Conservation (phyloP, 1,139 yeast genomes). For the Sugiyamaella pinicola region DNA sequence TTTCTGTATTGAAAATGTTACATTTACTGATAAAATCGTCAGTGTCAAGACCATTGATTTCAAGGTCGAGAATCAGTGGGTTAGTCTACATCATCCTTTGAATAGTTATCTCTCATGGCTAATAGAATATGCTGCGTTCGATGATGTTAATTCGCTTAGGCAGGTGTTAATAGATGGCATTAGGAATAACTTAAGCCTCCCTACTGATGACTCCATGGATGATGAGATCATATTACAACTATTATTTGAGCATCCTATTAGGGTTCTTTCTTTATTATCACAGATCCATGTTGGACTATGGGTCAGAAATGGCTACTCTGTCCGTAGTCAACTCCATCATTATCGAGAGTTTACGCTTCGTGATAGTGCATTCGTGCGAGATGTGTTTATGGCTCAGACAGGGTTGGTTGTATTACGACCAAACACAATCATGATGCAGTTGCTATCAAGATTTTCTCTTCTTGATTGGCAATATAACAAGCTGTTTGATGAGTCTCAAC, state of each 20-base stretch:
- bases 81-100: constrained; percentile 78
- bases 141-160: constrained; percentile 40
- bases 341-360: constrained; percentile 81
- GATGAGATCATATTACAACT: constrained; percentile 34
- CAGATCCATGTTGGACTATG: constrained; percentile 83
- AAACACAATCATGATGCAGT: constrained; percentile 56
- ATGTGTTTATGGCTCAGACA: constrained; percentile 70
- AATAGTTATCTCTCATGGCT: constrained; percentile 75
- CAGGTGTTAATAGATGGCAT: constrained; percentile 28
- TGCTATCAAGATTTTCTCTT: constrained; percentile 51
- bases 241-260: constrained; percentile 71
- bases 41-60: constrained; percentile 37
- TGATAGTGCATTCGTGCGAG: constrained; percentile 80
- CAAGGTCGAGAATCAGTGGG: constrained; percentile 50
- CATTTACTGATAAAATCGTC: constrained; percentile 28
- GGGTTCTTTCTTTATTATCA: constrained; percentile 70
- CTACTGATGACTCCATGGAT: constrained; percentile 20
- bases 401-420: constrained; percentile 63
- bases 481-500: constrained; percentile 46
- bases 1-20: constrained; percentile 21
- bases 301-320: constrained; percentile 86
- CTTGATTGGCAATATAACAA: constrained; percentile 41
- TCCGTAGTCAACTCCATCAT: constrained; percentile 75
- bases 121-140: constrained; percentile 53
- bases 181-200: neutral